phyloP scores from a whole-genome alignment of 192 early-diverging fungal genomes.

The Backusella parvicylindrica region DNA sequence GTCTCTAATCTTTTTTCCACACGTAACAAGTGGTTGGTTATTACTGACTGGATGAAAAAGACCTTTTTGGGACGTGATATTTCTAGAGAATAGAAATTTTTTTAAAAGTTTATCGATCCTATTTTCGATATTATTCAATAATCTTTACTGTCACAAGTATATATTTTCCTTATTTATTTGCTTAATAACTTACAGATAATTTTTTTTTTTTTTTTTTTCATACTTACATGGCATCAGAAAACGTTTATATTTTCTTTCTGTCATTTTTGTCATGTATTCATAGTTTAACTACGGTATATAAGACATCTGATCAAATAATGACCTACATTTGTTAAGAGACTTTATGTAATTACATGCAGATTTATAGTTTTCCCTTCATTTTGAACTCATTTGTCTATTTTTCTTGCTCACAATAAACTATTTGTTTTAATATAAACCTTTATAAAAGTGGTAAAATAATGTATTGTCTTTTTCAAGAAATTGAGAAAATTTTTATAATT shows the following conservation, averaged over 20 bases:
- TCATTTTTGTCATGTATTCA: not conserved
- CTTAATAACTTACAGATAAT: not conserved
- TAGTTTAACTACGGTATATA: not conserved
- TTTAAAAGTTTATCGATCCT: no score
- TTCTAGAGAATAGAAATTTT: constrained; percentile 73
- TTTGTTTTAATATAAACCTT: no score
- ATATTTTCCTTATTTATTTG: not conserved
- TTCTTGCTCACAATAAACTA: not conserved
- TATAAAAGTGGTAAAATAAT: no score
- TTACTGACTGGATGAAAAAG: constrained; percentile 90
- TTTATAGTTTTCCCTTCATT: not conserved
- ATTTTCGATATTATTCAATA: not conserved
- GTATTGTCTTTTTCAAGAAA: no score
- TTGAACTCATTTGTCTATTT: no score
- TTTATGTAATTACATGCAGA: not conserved
- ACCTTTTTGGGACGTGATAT: constrained; percentile 91
- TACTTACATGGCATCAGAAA: not conserved
- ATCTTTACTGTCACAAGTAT: not conserved
- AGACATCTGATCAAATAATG: not conserved
- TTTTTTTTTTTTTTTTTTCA: not conserved
- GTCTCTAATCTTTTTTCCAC: constrained; percentile 79
- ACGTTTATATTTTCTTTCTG: not conserved
- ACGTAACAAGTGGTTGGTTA: constrained; percentile 79
- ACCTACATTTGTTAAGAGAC: not conserved
- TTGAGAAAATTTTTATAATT: no score